Evolutionary conservation across 1,284 basidiomycete species (phyloP), one percentile per base, ranked within the genome.

Genomic region (Schizophyllum amplum): DNA sequence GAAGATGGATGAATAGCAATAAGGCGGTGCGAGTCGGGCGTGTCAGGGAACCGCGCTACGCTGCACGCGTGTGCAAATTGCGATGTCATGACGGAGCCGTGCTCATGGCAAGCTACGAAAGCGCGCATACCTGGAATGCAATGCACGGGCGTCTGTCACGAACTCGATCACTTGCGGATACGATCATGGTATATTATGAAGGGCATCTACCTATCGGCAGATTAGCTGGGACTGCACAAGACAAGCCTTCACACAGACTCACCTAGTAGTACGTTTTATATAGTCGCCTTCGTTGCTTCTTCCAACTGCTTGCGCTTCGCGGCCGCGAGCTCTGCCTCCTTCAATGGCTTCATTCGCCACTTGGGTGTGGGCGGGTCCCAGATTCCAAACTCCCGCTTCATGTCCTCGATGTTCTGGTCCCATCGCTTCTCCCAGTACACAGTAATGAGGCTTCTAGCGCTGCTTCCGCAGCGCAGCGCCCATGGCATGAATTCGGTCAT

Each of bases 391-490:
- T 94, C 90, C 60, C 71, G 76, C 70, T 91, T 88, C 71, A 98
- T 77, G 56, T 92, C 87, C 1, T 82, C 81, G 4, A 96, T 72
- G 57, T 90, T 80, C 70, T 92, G 86, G 57, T 85, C 84, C 95
- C 95, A 99, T 59, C 94, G 76, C 69, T 93, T 80, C 72, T 99
- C 96, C 97, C 96, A 99, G 66, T 95, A 94, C 6, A 99, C 87
- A 0, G 88, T 89, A 57, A 98, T 90, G 58, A 99, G 72, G 63
- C 87, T 90, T 64, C 77, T 78, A 1, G 87, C 81, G 53, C 75
- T 81, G 24, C 85, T 82, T 1, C 93, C 94, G 59, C 89, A 90
- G 58, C 84, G 82, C 55, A 95, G 72, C 7, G 94, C 95, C 95
- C 94, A 97, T 0, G 92, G 89, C 9, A 94, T 81, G 70, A 90